Base-by-base conservation (phyloP, 2,329 filamentous ascomycete species). In the Lachnellula hyalina region DNA sequence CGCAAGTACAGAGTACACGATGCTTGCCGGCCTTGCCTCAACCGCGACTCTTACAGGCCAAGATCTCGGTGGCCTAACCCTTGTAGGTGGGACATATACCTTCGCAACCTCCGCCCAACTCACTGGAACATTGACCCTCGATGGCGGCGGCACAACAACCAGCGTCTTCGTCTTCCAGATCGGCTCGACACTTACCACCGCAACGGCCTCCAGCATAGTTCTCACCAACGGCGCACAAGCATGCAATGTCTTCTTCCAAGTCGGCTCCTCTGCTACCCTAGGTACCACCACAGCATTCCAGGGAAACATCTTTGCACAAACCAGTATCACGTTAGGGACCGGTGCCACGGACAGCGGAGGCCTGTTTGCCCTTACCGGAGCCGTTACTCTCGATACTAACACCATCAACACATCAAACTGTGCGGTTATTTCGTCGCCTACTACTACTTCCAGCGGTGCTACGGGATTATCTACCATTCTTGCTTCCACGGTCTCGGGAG, bases 91-190 rank as follows among this genome's bases (percentile, higher is more conserved):
- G 11, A 46, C 53, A 11, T 63, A 61, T 44, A 53, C 14, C 1
- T 60, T 52, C 47, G 36, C 47, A 15, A 42, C 19, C 7, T 54
- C 45, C 12, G 28, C 32, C 3, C 28, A 49, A 40, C 32, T 61
- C 4, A 50, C 52, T n/a, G 57, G 57, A 3, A 42, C 28, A 2
- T 47, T 60, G 28, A 60, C 49, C 7, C 56, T 60, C 28, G 46
- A 42, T 21, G 58, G 48, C 9, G 46, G 48, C 5, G 57, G 59
- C 7, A 40, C 35, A 21, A 21, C 52, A 14, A 35, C 12, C 11
- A 54, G 40, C 36, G 28, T 25, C 2, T 61, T 52, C 52, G 45
- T 51, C 32, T 61, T 61, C 28, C 56, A 59, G 17, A 53, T 61
- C 17, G 52, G 45, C n/a, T 45, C 45, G 3, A 48, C 47, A 3